Percentiles rank a stretch among this genome's conserved stretches.
Evolutionary conservation across 2,329 filamentous ascomycete genomes (phyloP).

Genomic region (Aspergillus sp.): DNA sequence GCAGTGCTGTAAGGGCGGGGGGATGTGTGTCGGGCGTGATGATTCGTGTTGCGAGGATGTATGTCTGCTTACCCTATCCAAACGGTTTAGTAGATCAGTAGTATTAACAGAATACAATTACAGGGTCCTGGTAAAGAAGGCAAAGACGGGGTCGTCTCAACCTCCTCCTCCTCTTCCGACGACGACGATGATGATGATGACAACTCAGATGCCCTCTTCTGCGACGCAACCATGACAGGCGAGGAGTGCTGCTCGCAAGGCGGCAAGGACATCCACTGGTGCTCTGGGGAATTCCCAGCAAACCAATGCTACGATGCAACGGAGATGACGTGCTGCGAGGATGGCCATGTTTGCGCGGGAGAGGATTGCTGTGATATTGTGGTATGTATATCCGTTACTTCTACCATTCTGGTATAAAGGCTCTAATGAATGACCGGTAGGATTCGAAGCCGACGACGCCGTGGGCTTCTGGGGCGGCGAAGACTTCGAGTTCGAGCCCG

Average conservation of each 20-base stretch:
- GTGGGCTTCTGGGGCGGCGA: neutral
- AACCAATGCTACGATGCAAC: slow-evolving; percentile 2
- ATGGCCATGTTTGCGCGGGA: slow-evolving; percentile 6
- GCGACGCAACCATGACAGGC: neutral
- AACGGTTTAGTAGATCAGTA: neutral
- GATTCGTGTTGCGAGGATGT: neutral
- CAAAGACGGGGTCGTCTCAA: neutral
- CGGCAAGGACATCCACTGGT: slow-evolving; percentile 7
- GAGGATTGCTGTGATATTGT: slow-evolving; percentile 9
- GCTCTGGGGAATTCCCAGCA: neutral
- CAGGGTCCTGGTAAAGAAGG: neutral
- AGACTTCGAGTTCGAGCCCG: neutral
- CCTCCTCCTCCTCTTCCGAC: neutral
- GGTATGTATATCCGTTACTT: neutral
- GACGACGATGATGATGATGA: neutral
- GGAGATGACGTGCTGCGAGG: slow-evolving; percentile 2
- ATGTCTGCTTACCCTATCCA: neutral
- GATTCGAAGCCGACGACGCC: neutral
- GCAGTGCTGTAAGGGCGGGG: slow-evolving; percentile 9
- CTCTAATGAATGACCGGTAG: no score
- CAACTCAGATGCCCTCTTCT: neutral
- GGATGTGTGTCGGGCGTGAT: slow-evolving; percentile 1
- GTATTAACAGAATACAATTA: no score
- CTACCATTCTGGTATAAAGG: no score
- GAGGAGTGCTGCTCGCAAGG: slow-evolving; percentile 5